Conservation (phyloP, 1,284 basidiomycete species). For the Ceratobasidium sp. region DNA sequence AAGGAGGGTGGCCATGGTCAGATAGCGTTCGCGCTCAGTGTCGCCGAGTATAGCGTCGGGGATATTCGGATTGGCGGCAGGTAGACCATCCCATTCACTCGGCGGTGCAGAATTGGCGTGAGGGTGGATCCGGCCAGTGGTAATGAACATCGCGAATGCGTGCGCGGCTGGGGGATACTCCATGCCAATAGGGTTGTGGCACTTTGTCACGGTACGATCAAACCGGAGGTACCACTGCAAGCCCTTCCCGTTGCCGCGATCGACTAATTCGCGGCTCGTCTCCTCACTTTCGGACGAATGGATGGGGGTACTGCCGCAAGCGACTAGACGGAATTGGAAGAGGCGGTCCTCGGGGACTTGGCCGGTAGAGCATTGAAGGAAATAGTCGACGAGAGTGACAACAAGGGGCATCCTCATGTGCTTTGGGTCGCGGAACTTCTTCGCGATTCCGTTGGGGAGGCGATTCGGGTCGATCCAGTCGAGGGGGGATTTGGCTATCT, state of each 20-base stretch:
- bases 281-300: too few relatives aligned
- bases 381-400: not conserved
- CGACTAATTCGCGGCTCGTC: not conserved
- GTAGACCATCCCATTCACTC: constrained; percentile 1
- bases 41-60: not conserved
- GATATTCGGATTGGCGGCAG: not conserved
- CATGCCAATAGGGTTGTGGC: not conserved
- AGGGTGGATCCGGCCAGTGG: not conserved
- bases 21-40: not conserved
- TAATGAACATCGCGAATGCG: not conserved
- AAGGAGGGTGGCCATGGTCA: not conserved
- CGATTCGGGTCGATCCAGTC: not conserved
- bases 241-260: not conserved
- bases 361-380: not conserved
- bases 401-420: not conserved
- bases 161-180: not conserved
- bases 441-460: not conserved
- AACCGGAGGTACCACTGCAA: not conserved
- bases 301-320: too few relatives aligned
- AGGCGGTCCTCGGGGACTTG: not conserved
- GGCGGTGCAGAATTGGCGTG: not conserved
- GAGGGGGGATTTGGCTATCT: not conserved
- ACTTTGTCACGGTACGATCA: not conserved
- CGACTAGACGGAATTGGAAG: not conserved
- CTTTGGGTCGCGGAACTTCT: not conserved